phyloP scores from a whole-genome alignment of 2,329 filamentous ascomycete genomes.

The Tolypocladium capitatum region DNA sequence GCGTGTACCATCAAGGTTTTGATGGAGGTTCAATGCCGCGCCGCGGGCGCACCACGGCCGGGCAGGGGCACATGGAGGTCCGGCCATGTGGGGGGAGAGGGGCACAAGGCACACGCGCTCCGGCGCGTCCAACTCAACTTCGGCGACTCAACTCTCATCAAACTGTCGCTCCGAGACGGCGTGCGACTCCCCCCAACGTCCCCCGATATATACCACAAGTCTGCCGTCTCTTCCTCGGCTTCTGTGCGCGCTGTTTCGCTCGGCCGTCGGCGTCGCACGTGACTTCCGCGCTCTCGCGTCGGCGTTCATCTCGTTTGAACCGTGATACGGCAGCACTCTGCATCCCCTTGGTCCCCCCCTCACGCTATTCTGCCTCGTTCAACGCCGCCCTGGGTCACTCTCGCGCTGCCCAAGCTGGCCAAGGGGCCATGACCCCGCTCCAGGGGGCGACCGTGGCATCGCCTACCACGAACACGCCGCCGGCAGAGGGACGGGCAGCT shows the following conservation, averaged over 20 bases:
- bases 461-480: not conserved
- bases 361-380: not conserved
- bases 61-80: too few species aligned
- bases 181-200: not conserved
- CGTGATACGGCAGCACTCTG: not conserved
- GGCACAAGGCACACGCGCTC: not conserved
- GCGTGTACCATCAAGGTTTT: too few species aligned
- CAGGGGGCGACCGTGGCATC: not conserved
- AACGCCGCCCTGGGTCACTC: not conserved
- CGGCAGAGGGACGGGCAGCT: not conserved
- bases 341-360: not conserved
- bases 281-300: too few species aligned
- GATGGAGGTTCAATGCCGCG: too few species aligned
- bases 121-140: not conserved
- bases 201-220: too few species aligned
- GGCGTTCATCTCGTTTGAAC: not conserved
- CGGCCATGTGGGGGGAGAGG: not conserved
- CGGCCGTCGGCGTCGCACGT: too few species aligned
- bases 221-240: not conserved
- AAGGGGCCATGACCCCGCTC: not conserved
- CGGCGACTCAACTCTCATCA: not conserved
- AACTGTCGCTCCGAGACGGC: not conserved
- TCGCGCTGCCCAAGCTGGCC: not conserved
- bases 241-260: too few species aligned
- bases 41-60: too few species aligned